Conservation (phyloP, 495 filamentous ascomycete species). For the Glonium stellatum region DNA sequence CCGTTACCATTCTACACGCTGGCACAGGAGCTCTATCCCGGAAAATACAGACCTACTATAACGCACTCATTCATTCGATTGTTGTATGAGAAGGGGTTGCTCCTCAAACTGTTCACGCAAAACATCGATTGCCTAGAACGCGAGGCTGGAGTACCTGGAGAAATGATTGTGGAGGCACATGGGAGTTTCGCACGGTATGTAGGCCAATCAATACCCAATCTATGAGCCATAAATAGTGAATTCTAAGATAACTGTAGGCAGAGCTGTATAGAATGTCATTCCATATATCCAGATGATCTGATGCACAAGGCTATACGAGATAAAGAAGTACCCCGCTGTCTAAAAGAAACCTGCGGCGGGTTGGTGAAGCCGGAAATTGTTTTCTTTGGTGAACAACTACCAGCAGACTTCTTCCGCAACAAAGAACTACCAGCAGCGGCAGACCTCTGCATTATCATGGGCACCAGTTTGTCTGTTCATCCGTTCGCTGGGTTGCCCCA, state of each 20-base stretch:
- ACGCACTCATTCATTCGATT: conserved; percentile 72
- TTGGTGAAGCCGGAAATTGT: conserved; percentile 96
- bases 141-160: conserved; percentile 70
- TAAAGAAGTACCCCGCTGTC: conserved; percentile 63
- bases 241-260: conserved; percentile 39
- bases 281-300: conserved; percentile 56
- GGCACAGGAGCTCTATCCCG: conserved; percentile 85
- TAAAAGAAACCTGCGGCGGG: conserved; percentile 55
- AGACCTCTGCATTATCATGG: conserved; percentile 84
- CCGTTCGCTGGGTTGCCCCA: conserved; percentile 79
- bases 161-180: conserved; percentile 86
- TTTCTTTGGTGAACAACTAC: conserved; percentile 79
- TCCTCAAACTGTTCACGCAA: conserved; percentile 88
- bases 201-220: neutral
- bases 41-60: conserved; percentile 79
- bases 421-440: conserved; percentile 50
- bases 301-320: conserved; percentile 62
- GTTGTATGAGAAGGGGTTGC: conserved; percentile 65
- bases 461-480: conserved; percentile 80
- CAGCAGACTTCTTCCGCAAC: conserved; percentile 59
- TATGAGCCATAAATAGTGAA: neutral
- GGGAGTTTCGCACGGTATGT: conserved; percentile 71
- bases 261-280: conserved; percentile 81
- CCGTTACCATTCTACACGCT: conserved; percentile 87
- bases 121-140: conserved; percentile 96